A percentile compares a stretch with the other conserved stretches of the same genome.
Evolutionary conservation across 2,329 filamentous ascomycete genomes (phyloP).

Genomic region (Diaporthe destruens): DNA sequence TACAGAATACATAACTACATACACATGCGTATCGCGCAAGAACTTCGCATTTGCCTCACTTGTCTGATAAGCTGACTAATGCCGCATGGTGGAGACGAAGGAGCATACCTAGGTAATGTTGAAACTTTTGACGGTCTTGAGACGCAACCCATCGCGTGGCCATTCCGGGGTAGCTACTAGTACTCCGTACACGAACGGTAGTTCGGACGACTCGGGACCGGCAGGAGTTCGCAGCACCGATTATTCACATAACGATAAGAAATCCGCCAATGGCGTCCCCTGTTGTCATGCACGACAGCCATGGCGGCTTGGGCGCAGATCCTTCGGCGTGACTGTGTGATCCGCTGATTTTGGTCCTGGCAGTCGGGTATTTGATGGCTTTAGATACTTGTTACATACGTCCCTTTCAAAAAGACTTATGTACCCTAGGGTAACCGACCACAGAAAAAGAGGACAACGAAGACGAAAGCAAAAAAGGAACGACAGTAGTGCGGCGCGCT

Average conservation of each 20-base stretch:
- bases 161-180: background rate
- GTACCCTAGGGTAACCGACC: no score
- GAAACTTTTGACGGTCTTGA: background rate
- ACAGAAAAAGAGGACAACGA: background rate
- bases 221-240: no score
- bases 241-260: no score
- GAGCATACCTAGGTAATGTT: background rate
- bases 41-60: background rate
- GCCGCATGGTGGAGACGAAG: background rate
- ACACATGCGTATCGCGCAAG: background rate
- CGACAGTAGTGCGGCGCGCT: background rate
- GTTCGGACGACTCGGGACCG: background rate
- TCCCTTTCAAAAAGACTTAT: no score
- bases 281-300: background rate
- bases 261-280: background rate
- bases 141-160: background rate
- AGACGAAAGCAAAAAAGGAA: background rate
- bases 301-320: background rate
- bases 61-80: background rate
- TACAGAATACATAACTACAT: no score
- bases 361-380: background rate
- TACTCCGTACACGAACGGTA: background rate
- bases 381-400: background rate
- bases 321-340: background rate
- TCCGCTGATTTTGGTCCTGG: background rate